Percentiles rank a stretch among this genome's conserved stretches.
Conservation (phyloP, 345 rosid genomes). For the Gossypium arboreum region DNA sequence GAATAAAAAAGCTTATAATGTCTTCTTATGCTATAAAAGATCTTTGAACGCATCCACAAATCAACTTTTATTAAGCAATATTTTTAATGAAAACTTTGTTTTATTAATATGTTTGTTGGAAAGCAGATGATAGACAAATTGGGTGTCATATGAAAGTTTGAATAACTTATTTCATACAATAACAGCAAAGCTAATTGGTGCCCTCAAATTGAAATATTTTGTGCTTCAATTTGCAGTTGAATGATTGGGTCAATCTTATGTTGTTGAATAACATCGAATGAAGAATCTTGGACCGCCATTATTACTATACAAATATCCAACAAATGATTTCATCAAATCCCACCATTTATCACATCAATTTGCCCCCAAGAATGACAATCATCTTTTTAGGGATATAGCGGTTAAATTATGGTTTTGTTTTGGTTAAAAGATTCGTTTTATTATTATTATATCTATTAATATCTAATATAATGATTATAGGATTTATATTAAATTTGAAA, state of each 20-base stretch:
- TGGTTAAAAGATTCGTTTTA: neutral
- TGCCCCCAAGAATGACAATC: neutral
- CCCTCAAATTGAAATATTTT: neutral
- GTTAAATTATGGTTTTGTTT: too few species aligned
- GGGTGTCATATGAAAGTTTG: neutral
- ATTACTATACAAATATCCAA: neutral
- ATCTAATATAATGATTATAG: too few species aligned
- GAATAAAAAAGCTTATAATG: neutral
- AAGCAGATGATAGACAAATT: neutral
- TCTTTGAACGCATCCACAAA: conserved; percentile 13
- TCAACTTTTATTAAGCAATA: neutral
- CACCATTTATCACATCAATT: neutral
- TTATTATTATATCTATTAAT: neutral
- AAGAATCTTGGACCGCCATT: conserved; percentile 24
- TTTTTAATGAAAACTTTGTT: neutral
- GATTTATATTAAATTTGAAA: too few species aligned
- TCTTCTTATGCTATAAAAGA: conserved; percentile 10
- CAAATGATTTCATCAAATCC: neutral
- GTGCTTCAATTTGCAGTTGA: conserved; percentile 21
- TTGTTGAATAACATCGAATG: conserved; percentile 24
- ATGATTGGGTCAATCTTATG: conserved; percentile 39
- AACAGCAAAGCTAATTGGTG: neutral
- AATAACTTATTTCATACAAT: neutral
- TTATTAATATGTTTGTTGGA: neutral
- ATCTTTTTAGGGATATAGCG: neutral